Evolutionary conservation across 169 alveolate genomes (phyloP), one percentile per base, ranked within the genome.

Genomic region (Cryptosporidium canis): DNA sequence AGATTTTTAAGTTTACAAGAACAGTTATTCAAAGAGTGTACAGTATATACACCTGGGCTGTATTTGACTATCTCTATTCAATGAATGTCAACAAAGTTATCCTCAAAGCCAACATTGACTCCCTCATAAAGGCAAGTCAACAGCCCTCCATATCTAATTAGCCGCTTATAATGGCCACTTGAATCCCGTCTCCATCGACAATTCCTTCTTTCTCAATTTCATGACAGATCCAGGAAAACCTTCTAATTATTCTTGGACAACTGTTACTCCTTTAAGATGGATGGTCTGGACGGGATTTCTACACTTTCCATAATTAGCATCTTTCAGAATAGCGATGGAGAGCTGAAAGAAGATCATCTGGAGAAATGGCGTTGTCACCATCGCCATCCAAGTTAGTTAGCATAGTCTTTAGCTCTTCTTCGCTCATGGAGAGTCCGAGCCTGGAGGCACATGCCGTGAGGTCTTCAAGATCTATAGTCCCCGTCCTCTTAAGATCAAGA

Each of bases 361-460:
- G 91, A 11, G 92, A 72, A 63, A 93, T 91, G 35, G 90, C 93
- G 31, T 94, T 93, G 77, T 93, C 96, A 31, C 95, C 94, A 66
- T 93, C 93, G 33, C 91, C 66, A 67, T 93, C 96, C 55, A 94
- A 93, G 83, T 93, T 90, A 61, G 83, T 93, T 64, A 93, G 65
- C 94, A 93, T 93, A 67, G 93, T 93, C 71, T 93, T 83, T 16
- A 93, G 83, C 72, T 93, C 96, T 44, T 93, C 96, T 47, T 93
- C 95, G 66, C 94, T 83, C 93, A 91, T 91, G 1, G 92, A 90
- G 47, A 92, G 93, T 44, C 94, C 94, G 9, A 93, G 83, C 56
- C 92, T 93, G 72, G 93, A 83, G 33, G 94, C 92, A 47, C 87
- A 77, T 11, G 87, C 70, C 18, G 44, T n/a, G 11, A 77, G 72